A percentile compares a stretch with the other conserved stretches of the same genome.
Evolutionary conservation across 768 basidiomycete genomes (phyloP).

Genomic region (Lentinula aciculospora): DNA sequence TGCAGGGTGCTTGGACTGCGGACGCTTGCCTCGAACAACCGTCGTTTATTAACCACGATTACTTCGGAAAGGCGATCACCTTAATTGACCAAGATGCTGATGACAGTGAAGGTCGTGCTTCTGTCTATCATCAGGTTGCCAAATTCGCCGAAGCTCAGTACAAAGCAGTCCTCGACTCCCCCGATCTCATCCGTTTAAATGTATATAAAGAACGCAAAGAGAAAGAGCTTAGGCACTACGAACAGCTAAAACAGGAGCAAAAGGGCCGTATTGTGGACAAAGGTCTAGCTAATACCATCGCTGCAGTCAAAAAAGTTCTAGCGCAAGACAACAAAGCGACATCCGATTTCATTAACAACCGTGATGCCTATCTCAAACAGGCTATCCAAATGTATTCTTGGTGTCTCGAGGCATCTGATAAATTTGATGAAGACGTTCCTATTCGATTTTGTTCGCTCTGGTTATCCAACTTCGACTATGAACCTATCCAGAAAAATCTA

Average conservation of each 20-base stretch:
- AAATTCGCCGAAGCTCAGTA: slow-evolving; percentile 88
- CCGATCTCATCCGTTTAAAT: slow-evolving; percentile 64
- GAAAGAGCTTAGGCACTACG: slow-evolving; percentile 49
- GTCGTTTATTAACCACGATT: slow-evolving; percentile 58
- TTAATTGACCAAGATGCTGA: slow-evolving; percentile 20
- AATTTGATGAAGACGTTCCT: slow-evolving; percentile 69
- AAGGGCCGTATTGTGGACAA: slow-evolving; percentile 10
- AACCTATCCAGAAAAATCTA: slow-evolving; percentile 36
- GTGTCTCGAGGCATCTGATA: slow-evolving; percentile 64
- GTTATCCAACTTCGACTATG: slow-evolving; percentile 80
- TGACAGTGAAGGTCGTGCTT: slow-evolving; percentile 33
- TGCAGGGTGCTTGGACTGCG: slow-evolving; percentile 85
- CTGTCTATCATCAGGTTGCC: slow-evolving; percentile 77
- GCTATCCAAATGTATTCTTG: slow-evolving; percentile 85
- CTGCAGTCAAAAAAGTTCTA: slow-evolving; percentile 42
- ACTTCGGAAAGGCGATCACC: slow-evolving; percentile 60
- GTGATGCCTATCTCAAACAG: slow-evolving; percentile 59
- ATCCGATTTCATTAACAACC: slow-evolving; percentile 33
- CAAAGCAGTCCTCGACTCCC: slow-evolving; percentile 59
- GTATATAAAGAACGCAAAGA: slow-evolving; percentile 69
- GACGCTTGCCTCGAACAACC: slow-evolving; percentile 83
- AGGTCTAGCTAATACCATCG: slow-evolving; percentile 29
- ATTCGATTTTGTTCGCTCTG: slow-evolving; percentile 87
- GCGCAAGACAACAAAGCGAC: slow-evolving; percentile 47
- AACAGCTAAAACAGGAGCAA: slow-evolving; percentile 33